Evolutionary conservation across 1,139 yeast species (phyloP).

Genomic region (Zygosaccharomyces sapae): DNA sequence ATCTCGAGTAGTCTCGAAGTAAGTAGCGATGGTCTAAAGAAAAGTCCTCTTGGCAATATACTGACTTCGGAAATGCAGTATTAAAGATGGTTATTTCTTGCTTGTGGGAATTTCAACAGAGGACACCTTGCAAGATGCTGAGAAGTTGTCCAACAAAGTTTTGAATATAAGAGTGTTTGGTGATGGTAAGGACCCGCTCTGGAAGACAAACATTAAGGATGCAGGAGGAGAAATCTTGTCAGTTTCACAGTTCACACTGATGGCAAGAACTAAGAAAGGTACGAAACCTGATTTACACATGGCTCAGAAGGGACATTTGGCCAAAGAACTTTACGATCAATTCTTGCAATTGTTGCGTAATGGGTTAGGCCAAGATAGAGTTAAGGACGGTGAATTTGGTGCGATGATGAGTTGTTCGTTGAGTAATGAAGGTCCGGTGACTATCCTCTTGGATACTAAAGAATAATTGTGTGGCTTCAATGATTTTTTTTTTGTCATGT

Average conservation of each 20-base stretch:
- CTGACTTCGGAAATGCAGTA: slow-evolving; percentile 38
- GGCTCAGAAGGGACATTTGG: slow-evolving; percentile 80
- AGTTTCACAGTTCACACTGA: slow-evolving; percentile 86
- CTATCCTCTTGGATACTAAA: slow-evolving; percentile 39
- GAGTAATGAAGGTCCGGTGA: slow-evolving; percentile 61
- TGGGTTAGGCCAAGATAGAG: slow-evolving; percentile 60
- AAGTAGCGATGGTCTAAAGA: slow-evolving; percentile 33
- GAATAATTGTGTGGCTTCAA: slow-evolving; percentile 15
- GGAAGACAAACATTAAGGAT: slow-evolving; percentile 57
- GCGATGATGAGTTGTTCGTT: slow-evolving; percentile 94
- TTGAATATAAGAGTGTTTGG: slow-evolving; percentile 68
- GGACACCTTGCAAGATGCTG: slow-evolving; percentile 72
- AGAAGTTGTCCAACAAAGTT: slow-evolving; percentile 63
- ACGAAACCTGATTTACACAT: slow-evolving; percentile 89
- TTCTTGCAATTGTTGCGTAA: slow-evolving; percentile 49
- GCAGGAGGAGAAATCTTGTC: slow-evolving; percentile 56
- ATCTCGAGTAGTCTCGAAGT: slow-evolving; percentile 61
- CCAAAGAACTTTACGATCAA: slow-evolving; percentile 59
- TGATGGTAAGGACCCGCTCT: slow-evolving; percentile 49
- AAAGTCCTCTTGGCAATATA: background rate
- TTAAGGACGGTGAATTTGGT: slow-evolving; percentile 86
- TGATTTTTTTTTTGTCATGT: background rate
- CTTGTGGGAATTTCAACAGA: slow-evolving; percentile 78
- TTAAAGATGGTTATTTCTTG: slow-evolving; percentile 69
- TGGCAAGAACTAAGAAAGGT: slow-evolving; percentile 81